A percentile compares a stretch with the other conserved stretches of the same genome.
phyloP scores from a whole-genome alignment of 2,329 filamentous ascomycete genomes.

The Apiospora arundinis region DNA sequence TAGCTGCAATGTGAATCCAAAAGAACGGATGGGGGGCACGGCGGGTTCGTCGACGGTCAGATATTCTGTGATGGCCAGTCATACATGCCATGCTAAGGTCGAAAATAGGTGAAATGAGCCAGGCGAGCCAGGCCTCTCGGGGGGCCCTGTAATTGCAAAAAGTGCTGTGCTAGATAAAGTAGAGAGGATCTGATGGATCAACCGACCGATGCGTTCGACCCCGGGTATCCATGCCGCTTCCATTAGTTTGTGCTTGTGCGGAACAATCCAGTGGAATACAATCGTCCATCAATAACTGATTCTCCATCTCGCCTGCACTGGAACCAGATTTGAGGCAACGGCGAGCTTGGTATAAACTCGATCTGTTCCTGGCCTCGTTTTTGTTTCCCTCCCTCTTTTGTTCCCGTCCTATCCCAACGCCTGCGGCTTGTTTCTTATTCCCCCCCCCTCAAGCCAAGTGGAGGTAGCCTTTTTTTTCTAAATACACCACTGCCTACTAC shows the following conservation, averaged over 20 bases:
- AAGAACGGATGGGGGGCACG: conserved; percentile 5
- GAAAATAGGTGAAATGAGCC: neutral
- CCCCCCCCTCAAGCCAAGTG: conserved; percentile 8
- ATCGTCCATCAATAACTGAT: neutral
- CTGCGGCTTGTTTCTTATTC: conserved; percentile 16
- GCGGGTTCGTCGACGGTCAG: conserved; percentile 1
- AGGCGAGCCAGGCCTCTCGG: no score
- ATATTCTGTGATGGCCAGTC: conserved; percentile 4
- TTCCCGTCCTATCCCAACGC: conserved; percentile 1
- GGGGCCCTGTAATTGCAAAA: neutral
- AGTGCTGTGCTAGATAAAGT: conserved; percentile 8
- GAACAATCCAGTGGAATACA: conserved; percentile 6
- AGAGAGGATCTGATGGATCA: conserved; percentile 16
- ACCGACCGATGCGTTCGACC: neutral
- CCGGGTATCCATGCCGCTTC: conserved; percentile 6
- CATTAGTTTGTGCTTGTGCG: conserved; percentile 11
- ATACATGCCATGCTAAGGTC: conserved; percentile 16
- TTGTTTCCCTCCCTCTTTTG: neutral
- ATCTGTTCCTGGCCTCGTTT: neutral
- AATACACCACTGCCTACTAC: neutral
- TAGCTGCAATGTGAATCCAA: conserved; percentile 13
- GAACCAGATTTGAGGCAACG: conserved; percentile 11
- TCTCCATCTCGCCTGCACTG: neutral
- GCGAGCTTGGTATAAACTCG: conserved; percentile 19
- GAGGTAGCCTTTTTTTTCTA: neutral